Percentiles rank a stretch among this genome's conserved stretches.
Evolutionary conservation across 23 red algal species (phyloP).

Genomic region (Chondrus crispus): DNA sequence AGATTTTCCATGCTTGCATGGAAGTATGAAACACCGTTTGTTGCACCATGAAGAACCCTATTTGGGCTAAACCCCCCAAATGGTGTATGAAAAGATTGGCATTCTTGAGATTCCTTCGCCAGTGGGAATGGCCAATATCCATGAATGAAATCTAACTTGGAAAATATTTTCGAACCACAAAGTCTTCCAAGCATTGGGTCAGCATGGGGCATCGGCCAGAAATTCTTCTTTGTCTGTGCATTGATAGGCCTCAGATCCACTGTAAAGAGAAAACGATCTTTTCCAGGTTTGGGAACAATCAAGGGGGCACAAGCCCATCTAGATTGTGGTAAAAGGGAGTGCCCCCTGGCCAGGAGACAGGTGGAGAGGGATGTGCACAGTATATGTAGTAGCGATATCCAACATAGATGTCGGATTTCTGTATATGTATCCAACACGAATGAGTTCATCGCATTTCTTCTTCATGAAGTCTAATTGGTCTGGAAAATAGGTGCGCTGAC

Average conservation of each 20-base stretch:
- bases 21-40: neutral
- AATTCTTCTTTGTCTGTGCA: neutral
- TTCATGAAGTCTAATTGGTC: neutral
- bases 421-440: neutral
- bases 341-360: too few relatives aligned
- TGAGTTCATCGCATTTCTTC: neutral
- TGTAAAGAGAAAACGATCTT: constrained; percentile 4
- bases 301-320: neutral
- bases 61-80: constrained; percentile 10
- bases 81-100: neutral
- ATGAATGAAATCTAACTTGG: constrained; percentile 21
- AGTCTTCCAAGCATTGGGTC: neutral
- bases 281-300: constrained; percentile 2
- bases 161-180: neutral
- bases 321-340: too few relatives aligned
- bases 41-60: neutral
- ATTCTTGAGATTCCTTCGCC: neutral
- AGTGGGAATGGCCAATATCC: constrained; percentile 44
- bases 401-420: neutral
- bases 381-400: too few relatives aligned
- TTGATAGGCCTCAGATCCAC: neutral
- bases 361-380: too few relatives aligned
- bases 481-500: constrained; percentile 11
- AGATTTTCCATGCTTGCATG: neutral
- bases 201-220: neutral